Percentiles rank a stretch among this genome's conserved stretches.
Evolutionary conservation across 768 basidiomycete genomes (phyloP).

Genomic region (Termitomyces sp.): DNA sequence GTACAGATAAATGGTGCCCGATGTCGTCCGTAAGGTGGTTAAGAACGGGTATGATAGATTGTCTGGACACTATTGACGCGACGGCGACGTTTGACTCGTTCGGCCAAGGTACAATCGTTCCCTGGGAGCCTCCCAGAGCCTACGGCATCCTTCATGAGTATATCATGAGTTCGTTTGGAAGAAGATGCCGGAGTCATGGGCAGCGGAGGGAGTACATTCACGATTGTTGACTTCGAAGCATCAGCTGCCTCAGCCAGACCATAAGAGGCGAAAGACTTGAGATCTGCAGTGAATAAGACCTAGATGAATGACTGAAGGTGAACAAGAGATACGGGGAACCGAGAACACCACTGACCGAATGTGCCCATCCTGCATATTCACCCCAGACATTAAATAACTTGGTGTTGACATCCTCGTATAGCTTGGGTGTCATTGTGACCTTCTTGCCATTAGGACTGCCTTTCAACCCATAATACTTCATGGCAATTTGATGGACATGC

Average conservation of each 20-base stretch:
- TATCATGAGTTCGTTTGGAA: conserved; percentile 23
- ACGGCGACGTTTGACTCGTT: conserved; percentile 38
- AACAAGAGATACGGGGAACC: neutral
- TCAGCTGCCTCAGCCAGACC: conserved; percentile 27
- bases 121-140: neutral
- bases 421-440: conserved; percentile 61
- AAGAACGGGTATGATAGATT: neutral
- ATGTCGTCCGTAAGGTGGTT: too few species aligned
- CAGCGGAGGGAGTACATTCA: conserved; percentile 16
- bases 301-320: conserved; percentile 16
- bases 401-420: conserved; percentile 67
- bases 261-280: conserved; percentile 60
- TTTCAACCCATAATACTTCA: conserved; percentile 69
- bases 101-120: conserved; percentile 24
- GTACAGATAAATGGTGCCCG: too few species aligned
- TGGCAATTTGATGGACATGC: conserved; percentile 87
- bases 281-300: conserved; percentile 73
- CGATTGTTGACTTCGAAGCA: neutral
- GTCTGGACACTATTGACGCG: conserved; percentile 1
- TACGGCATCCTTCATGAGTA: neutral
- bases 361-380: conserved; percentile 85
- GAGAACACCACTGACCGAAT: conserved; percentile 46
- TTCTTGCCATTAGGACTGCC: conserved; percentile 32
- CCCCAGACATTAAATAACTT: conserved; percentile 71
- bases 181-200: conserved; percentile 24